These are phyloP conservation scores for Taiozyma sp. DNA, from an alignment of 1,139 yeast species.

Conservation along the genomic window DNA sequence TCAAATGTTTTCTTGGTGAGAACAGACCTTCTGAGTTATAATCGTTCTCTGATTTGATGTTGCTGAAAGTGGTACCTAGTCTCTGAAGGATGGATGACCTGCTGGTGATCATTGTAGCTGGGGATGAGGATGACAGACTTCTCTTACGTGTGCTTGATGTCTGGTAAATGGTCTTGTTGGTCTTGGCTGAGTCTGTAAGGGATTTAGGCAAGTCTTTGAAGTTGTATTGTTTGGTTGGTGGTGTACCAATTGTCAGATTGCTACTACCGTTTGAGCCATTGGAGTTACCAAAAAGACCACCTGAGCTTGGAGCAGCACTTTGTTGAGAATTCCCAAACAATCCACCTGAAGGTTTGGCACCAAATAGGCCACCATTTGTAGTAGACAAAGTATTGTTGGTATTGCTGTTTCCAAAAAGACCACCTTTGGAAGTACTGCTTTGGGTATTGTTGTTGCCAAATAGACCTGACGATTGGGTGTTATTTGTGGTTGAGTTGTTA, in stretches of 20 bases:
- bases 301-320: neutral
- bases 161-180: conserved; percentile 11
- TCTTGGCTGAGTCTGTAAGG: conserved; percentile 27
- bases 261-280: conserved; percentile 5
- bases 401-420: conserved; percentile 8
- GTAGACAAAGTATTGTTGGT: conserved; percentile 1
- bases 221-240: conserved; percentile 21
- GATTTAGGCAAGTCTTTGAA: conserved; percentile 34
- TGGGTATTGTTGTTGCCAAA: conserved; percentile 10
- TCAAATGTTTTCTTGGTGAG: conserved; percentile 27
- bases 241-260: conserved; percentile 8
- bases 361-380: conserved; percentile 18
- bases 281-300: conserved; percentile 15
- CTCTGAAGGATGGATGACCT: conserved; percentile 30
- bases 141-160: conserved; percentile 17
- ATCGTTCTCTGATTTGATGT: conserved; percentile 19
- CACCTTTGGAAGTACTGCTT: conserved; percentile 3
- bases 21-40: conserved; percentile 32
- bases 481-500: neutral
- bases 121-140: conserved; percentile 15
- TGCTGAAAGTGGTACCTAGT: conserved; percentile 28
- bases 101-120: conserved; percentile 11
- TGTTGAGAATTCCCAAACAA: conserved; percentile 12
- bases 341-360: conserved; percentile 12
- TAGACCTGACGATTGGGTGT: conserved; percentile 14